Conservation (phyloP, 228 moss, liverwort and hornwort genomes). For the Sphagnum fallax region DNA sequence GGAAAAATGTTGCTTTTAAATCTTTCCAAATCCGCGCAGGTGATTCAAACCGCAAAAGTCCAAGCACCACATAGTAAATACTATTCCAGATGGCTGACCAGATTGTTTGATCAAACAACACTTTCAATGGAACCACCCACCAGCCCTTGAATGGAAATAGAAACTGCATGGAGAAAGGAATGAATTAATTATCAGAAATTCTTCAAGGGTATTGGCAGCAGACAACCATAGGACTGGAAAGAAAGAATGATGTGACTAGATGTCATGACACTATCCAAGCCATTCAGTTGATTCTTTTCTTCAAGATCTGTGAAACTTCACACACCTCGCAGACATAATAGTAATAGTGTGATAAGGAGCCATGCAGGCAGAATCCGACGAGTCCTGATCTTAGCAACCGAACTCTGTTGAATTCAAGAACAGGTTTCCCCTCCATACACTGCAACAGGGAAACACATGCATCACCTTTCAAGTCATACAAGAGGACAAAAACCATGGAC, state of each 20-base stretch:
- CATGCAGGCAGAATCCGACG: constrained; percentile 47
- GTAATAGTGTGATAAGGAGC: constrained; percentile 49
- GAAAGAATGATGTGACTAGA: too few species aligned
- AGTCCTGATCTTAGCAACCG: constrained; percentile 47
- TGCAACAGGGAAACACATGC: constrained; percentile 3
- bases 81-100: constrained; percentile 52
- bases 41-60: constrained; percentile 29
- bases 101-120: constrained; percentile 42
- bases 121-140: constrained; percentile 54
- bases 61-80: constrained; percentile 29
- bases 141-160: constrained; percentile 49
- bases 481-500: too few species aligned
- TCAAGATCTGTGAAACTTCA: too few species aligned
- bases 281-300: too few species aligned
- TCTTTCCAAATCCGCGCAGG: constrained; percentile 25
- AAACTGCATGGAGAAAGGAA: constrained; percentile 16
- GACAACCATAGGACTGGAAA: too few species aligned
- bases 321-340: constrained; percentile 48
- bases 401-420: constrained; percentile 29
- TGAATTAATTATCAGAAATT: background rate
- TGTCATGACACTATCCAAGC: too few species aligned
- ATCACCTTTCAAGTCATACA: too few species aligned
- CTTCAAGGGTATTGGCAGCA: background rate
- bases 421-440: constrained; percentile 35
- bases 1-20: constrained; percentile 27